Evolutionary conservation across 2,329 filamentous ascomycete genomes (phyloP).

Genomic region (Talaromyces verruculosus): DNA sequence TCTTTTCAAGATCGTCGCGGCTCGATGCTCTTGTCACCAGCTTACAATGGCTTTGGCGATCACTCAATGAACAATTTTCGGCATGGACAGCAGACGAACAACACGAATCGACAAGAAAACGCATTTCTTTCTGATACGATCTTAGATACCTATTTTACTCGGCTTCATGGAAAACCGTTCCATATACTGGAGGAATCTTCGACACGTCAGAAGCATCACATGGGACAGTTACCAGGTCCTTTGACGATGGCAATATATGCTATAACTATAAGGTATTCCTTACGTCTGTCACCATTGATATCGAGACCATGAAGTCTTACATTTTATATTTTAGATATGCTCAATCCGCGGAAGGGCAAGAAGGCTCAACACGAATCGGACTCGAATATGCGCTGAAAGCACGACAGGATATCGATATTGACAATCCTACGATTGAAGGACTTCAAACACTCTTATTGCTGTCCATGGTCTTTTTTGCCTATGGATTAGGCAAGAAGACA

Average conservation of each 20-base stretch:
- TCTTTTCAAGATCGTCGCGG: constrained; percentile 24
- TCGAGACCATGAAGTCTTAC: constrained; percentile 23
- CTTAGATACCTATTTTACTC: constrained; percentile 75
- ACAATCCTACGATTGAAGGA: constrained; percentile 76
- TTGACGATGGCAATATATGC: constrained; percentile 57
- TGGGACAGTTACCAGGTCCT: constrained; percentile 60
- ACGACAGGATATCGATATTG: constrained; percentile 69
- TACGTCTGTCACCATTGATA: constrained; percentile 2
- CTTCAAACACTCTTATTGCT: constrained; percentile 75
- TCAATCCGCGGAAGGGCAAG: constrained; percentile 65
- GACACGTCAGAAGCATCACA: constrained; percentile 68
- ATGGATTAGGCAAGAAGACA: constrained; percentile 77
- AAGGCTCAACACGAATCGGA: constrained; percentile 65
- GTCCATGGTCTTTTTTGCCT: constrained; percentile 71
- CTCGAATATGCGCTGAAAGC: constrained; percentile 72
- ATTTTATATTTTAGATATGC: constrained; percentile 59
- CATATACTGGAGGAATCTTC: constrained; percentile 76
- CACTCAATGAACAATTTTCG: constrained; percentile 21
- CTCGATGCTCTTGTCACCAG: constrained; percentile 24
- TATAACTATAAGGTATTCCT: constrained; percentile 60
- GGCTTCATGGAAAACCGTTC: constrained; percentile 79
- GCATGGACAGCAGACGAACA: constrained; percentile 27
- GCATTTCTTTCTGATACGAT: constrained; percentile 60
- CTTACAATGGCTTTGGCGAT: constrained; percentile 23
- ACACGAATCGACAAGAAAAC: constrained; percentile 44